Percentiles rank a stretch among this genome's conserved stretches.
These are phyloP conservation scores for Alternaria dauci DNA, from an alignment of 2,329 filamentous ascomycete species.

Conservation along the genomic window DNA sequence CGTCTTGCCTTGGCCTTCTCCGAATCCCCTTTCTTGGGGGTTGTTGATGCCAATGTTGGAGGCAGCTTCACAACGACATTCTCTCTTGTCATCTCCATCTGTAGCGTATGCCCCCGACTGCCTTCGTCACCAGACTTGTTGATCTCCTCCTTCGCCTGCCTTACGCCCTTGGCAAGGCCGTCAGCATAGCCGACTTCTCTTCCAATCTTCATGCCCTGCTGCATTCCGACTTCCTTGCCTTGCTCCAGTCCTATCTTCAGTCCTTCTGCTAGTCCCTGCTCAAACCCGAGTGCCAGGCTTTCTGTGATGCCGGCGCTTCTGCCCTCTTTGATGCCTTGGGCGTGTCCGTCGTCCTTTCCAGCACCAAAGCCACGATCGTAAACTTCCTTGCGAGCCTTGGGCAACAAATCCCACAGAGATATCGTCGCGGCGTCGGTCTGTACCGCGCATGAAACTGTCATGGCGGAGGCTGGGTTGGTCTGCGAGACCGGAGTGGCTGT, in stretches of 20 bases:
- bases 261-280: neutral
- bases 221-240: neutral
- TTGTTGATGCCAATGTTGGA: neutral
- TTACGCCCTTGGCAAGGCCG: neutral
- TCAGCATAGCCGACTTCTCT: neutral
- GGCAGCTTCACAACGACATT: neutral
- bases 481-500: neutral
- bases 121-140: neutral
- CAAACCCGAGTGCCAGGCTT: neutral
- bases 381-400: slow-evolving; percentile 5
- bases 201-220: neutral
- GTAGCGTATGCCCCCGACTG: neutral
- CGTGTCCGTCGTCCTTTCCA: neutral
- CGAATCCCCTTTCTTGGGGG: neutral
- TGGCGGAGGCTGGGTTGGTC: neutral
- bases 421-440: slow-evolving; percentile 10
- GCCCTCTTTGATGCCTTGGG: neutral
- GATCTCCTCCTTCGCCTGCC: neutral
- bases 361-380: slow-evolving; percentile 3
- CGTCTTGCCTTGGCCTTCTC: neutral
- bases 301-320: neutral
- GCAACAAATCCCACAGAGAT: slow-evolving; percentile 6
- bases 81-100: neutral
- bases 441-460: neutral
- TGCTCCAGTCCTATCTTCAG: neutral